These are phyloP conservation scores for Apiospora kogelbergensis DNA, from an alignment of 2,329 filamentous ascomycete genomes.

Conservation along the genomic window DNA sequence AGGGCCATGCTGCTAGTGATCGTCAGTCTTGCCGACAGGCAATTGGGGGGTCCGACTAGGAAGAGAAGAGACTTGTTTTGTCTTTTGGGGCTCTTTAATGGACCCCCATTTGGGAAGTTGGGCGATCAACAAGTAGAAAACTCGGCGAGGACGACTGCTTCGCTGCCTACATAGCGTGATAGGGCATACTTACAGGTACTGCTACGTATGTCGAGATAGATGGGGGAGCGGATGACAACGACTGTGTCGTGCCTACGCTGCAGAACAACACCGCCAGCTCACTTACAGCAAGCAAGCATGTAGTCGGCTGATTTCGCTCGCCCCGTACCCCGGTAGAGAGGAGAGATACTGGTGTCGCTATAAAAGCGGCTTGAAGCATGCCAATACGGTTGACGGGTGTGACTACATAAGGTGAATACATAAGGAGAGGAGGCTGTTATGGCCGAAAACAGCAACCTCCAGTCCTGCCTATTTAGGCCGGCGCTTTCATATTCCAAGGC, in stretches of 20 bases:
- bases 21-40: slow-evolving; percentile 8
- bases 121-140: no score
- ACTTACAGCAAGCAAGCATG: neutral
- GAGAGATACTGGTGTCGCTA: neutral
- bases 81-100: neutral
- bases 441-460: neutral
- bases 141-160: no score
- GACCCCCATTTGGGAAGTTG: neutral
- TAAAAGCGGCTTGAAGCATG: neutral
- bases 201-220: no score
- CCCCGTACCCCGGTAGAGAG: no score
- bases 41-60: neutral
- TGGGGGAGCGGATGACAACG: neutral
- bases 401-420: neutral
- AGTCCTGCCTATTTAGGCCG: slow-evolving; percentile 7
- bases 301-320: neutral
- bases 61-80: neutral
- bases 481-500: neutral
- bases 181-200: no score
- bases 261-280: no score
- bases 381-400: neutral
- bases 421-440: neutral
- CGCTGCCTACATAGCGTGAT: no score
- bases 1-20: slow-evolving; percentile 4
- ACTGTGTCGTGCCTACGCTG: neutral